A percentile compares a stretch with the other conserved stretches of the same genome.
phyloP scores from a whole-genome alignment of 495 filamentous ascomycete species.

The Tetracladium setigerum region DNA sequence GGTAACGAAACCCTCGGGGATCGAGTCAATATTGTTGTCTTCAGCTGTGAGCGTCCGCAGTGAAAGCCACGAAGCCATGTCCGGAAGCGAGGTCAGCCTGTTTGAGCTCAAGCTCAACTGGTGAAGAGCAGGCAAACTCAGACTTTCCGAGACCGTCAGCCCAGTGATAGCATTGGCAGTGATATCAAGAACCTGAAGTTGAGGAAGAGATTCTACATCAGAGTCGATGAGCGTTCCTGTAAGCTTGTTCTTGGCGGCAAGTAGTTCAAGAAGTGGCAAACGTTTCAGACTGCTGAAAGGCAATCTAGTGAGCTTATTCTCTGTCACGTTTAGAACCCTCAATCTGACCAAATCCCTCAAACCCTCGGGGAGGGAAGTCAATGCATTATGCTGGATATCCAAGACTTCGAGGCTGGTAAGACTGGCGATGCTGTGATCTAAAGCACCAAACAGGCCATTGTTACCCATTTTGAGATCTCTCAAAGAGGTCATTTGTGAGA shows the following conservation, averaged over 20 bases:
- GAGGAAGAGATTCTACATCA: slow-evolving; percentile 45
- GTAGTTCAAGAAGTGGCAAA: slow-evolving; percentile 66
- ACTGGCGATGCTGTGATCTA: slow-evolving; percentile 48
- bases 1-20: slow-evolving; percentile 67
- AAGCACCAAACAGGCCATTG: slow-evolving; percentile 61
- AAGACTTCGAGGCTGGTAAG: slow-evolving; percentile 66
- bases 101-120: slow-evolving; percentile 70
- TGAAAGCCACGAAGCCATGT: slow-evolving; percentile 61
- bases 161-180: slow-evolving; percentile 61
- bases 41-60: slow-evolving; percentile 68
- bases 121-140: slow-evolving; percentile 66
- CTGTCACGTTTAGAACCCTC: slow-evolving; percentile 64
- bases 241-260: slow-evolving; percentile 73
- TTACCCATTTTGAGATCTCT: slow-evolving; percentile 76
- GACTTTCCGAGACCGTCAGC: slow-evolving; percentile 36
- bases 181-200: slow-evolving; percentile 67
- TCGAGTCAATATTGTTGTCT: slow-evolving; percentile 65
- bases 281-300: slow-evolving; percentile 59
- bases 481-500: slow-evolving; percentile 61
- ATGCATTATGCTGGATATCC: slow-evolving; percentile 72
- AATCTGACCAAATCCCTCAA: slow-evolving; percentile 57
- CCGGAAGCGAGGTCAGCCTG: slow-evolving; percentile 61
- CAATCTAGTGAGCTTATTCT: slow-evolving; percentile 63
- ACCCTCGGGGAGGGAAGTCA: slow-evolving; percentile 67
- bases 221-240: slow-evolving; percentile 60